phyloP scores from a whole-genome alignment of 2,329 filamentous ascomycete genomes.

The Fusarium vanettenii region DNA sequence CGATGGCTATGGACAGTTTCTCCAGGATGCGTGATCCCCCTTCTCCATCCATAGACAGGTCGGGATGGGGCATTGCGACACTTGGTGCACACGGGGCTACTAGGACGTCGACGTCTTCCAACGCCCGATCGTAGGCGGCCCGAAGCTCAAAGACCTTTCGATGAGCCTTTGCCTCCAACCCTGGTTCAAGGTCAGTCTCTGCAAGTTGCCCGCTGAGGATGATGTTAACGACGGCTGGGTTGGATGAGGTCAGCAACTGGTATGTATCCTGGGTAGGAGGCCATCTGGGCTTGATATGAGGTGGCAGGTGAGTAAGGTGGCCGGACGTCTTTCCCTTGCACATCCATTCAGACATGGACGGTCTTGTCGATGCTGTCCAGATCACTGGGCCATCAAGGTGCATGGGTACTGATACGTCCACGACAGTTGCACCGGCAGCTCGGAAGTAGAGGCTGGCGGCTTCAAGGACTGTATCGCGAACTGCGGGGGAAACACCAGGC shows the following conservation, averaged over 20 bases:
- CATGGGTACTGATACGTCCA: slow-evolving; percentile 59
- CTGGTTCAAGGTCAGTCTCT: slow-evolving; percentile 36
- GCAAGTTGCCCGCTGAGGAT: slow-evolving; percentile 54
- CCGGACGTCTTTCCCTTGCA: slow-evolving; percentile 48
- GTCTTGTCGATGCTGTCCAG: slow-evolving; percentile 46
- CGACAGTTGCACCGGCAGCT: slow-evolving; percentile 56
- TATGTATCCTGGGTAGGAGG: slow-evolving; percentile 55
- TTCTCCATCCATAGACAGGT: slow-evolving; percentile 17
- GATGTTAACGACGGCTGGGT: slow-evolving; percentile 60
- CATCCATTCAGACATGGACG: slow-evolving; percentile 47
- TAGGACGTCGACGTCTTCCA: slow-evolving; percentile 59
- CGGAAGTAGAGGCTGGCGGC: slow-evolving; percentile 49
- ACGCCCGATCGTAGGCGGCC: slow-evolving; percentile 59
- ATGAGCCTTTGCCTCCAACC: slow-evolving; percentile 58
- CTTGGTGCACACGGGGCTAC: slow-evolving; percentile 61
- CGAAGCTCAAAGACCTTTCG: slow-evolving; percentile 53
- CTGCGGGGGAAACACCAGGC: slow-evolving; percentile 52
- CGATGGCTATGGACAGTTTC: slow-evolving; percentile 57
- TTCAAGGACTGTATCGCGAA: slow-evolving; percentile 51
- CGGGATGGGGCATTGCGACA: slow-evolving; percentile 53
- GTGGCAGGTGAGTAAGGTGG: slow-evolving; percentile 47
- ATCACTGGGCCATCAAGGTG: slow-evolving; percentile 57
- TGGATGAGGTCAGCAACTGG: slow-evolving; percentile 54
- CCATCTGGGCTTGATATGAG: slow-evolving; percentile 50
- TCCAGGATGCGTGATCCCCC: slow-evolving; percentile 44